Conservation (phyloP, 768 basidiomycete genomes). For the Podaxis sp. region DNA sequence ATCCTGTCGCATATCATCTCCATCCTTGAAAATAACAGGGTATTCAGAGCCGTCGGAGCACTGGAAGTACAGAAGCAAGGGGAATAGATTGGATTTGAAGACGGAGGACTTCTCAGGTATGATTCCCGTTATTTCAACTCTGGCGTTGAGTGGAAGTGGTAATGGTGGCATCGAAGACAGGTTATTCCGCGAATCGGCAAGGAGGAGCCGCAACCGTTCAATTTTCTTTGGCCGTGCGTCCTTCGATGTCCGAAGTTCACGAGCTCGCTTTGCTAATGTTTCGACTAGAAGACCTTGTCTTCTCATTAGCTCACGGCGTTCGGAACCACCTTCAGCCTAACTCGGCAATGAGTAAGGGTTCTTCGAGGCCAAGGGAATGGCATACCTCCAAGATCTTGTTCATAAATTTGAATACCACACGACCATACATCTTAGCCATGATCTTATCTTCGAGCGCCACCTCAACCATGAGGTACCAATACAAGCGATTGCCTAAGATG, state of each 20-base stretch:
- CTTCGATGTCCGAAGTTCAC: constrained; percentile 85
- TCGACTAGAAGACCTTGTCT: constrained; percentile 90
- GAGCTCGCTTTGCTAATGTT: constrained; percentile 80
- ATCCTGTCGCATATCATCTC: constrained; percentile 98
- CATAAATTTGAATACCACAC: constrained; percentile 89
- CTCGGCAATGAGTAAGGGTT: background rate
- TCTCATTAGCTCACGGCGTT: constrained; percentile 85
- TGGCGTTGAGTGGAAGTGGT: constrained; percentile 90
- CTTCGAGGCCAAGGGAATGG: background rate
- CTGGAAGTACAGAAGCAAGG: constrained; percentile 88
- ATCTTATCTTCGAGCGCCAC: constrained; percentile 83
- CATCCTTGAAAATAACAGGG: constrained; percentile 97
- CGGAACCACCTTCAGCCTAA: constrained; percentile 72
- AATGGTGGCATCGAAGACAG: constrained; percentile 78
- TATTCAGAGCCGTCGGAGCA: constrained; percentile 83
- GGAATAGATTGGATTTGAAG: constrained; percentile 96
- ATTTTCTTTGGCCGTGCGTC: constrained; percentile 97
- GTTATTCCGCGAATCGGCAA: constrained; percentile 84
- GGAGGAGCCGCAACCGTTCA: constrained; percentile 84
- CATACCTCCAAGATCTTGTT: constrained; percentile 82
- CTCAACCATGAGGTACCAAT: constrained; percentile 99
- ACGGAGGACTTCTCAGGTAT: constrained; percentile 90
- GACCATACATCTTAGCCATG: constrained; percentile 91
- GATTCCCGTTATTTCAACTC: constrained; percentile 80
- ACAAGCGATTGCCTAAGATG: constrained; percentile 86